Evolutionary conservation across 768 basidiomycete genomes (phyloP), one percentile per base, ranked within the genome.

Genomic region (Panaeolus papilionaceus): DNA sequence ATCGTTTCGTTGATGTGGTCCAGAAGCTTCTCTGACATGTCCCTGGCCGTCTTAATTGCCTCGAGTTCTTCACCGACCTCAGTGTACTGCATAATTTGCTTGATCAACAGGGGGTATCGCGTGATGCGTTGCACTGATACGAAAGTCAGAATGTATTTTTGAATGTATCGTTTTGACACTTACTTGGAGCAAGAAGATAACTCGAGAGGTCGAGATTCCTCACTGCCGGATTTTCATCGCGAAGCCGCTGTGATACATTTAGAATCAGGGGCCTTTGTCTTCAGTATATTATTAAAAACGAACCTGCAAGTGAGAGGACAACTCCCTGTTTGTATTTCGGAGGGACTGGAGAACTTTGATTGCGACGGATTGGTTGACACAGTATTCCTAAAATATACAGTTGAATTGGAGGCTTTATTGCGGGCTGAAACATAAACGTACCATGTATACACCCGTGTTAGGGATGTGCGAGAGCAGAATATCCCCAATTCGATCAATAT

Each of bases 111-210:
- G 0, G 97, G 97, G 75, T 99, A 99, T 66, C 95, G 86, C 0
- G 97, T 98, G 66, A 98, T 90, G 9, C 97, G 90, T 88, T 98
- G 95, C 95, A 96, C 94, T 95, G 68, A 20, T 47, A 39, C 28
- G 38, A 20, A 23, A 20, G 47, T 49, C 23, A 23, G 14, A 37
- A 16, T 38, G 26, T 62, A 26, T 67, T 44, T 71, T 62, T 47
- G 63, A 38, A 40, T 47, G 33, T 16, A 20, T 10, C 2, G 10
- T 58, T 12, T 16, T 33, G 68, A 81, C 23, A 23, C 89, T 71
- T 77, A 96, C 95, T 97, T 0, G 96, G 96, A n/a, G 89, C 90
- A 10, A 98, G 86, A 40, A 98, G 79, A 76, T 96, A 98, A 72
- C 94, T 95, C 1, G 96, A 94, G 26, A 98, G 77, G 73, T 98